A percentile compares a stretch with the other conserved stretches of the same genome.
These are phyloP conservation scores for Lichenothelia convexa DNA, from an alignment of 495 filamentous ascomycete genomes.

Conservation along the genomic window DNA sequence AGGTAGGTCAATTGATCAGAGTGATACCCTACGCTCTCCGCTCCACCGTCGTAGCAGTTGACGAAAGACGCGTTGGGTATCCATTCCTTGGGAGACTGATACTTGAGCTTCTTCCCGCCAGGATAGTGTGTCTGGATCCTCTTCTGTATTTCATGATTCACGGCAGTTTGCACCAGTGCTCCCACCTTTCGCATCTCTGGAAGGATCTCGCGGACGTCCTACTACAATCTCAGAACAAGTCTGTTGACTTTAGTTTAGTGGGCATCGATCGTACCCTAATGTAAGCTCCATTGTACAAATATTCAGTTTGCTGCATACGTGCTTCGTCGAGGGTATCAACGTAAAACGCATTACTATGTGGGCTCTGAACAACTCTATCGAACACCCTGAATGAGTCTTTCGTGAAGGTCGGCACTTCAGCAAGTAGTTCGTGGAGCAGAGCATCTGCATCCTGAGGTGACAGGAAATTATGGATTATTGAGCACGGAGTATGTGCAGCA, in stretches of 20 bases:
- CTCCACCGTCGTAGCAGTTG: constrained; percentile 71
- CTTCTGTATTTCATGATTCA: constrained; percentile 52
- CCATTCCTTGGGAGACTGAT: constrained; percentile 59
- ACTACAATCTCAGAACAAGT: background rate
- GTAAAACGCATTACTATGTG: constrained; percentile 68
- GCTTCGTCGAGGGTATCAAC: constrained; percentile 46
- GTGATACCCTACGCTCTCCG: constrained; percentile 77
- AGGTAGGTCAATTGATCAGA: constrained; percentile 85
- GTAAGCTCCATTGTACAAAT: constrained; percentile 63
- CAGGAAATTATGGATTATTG: constrained; percentile 81
- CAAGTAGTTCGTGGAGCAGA: constrained; percentile 57
- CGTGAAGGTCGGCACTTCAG: constrained; percentile 57
- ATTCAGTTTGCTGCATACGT: constrained; percentile 50
- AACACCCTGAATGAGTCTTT: constrained; percentile 68
- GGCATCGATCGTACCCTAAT: constrained; percentile 38
- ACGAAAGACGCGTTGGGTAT: constrained; percentile 78
- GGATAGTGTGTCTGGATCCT: constrained; percentile 47
- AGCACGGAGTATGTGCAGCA: constrained; percentile 65
- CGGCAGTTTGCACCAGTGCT: constrained; percentile 43
- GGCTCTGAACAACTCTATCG: constrained; percentile 61
- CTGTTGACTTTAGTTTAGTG: background rate
- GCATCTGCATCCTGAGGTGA: constrained; percentile 47
- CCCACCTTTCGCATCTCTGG: constrained; percentile 51
- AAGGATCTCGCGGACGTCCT: constrained; percentile 58
- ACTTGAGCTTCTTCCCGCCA: constrained; percentile 50